Evolutionary conservation across 345 rosid genomes (phyloP), one percentile per base, ranked within the genome.

Genomic region (Abelmoschus esculentus): DNA sequence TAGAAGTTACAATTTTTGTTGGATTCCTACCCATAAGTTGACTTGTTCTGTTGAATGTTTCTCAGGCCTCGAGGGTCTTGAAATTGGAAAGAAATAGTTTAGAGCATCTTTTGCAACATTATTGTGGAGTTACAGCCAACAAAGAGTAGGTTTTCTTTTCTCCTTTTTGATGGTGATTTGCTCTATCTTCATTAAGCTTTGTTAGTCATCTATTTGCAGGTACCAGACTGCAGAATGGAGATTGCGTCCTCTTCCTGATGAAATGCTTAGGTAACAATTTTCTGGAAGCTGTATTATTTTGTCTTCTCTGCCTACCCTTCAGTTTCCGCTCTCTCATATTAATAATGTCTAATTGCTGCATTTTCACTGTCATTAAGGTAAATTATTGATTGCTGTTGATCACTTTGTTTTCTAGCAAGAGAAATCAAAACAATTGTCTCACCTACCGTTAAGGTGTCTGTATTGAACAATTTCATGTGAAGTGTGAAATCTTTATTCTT

Each of bases 211-310:
- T 79, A 54, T 73, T 73, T 82, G 83, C 91, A 93, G 97, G 75
- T 93, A 93, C 79, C 98, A 93, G 80, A 89, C 83, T 80, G 93
- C 97, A 55, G 97, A 93, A 77, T 93, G 98, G 98, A 90, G 98
- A 86, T 61, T 91, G 68, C 88, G 99, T 17, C 99, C 99, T 50
- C 87, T 93, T 73, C 91, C 96, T 57, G 79, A 82, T 57, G 96
- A 83, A 75, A 93, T 93, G 99, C 31, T 84, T 53, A 89, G 89
- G 99, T 91, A 71, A 22, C 12, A 53, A 34, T 61, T 6, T 49
- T 42, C 9, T 58, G 62, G 62, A 58, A 13, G 38, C 9, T 58
- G 7, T 58, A 29, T 28, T 17, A n/a, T 36, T 13, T 26, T 66
- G 38, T 49, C 57, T 29, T 29, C 42, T 50, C 70, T 17, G 17